Percentiles rank a stretch among this genome's conserved stretches.
phyloP scores from a whole-genome alignment of 345 rosid species.

The Heritiera fomes region DNA sequence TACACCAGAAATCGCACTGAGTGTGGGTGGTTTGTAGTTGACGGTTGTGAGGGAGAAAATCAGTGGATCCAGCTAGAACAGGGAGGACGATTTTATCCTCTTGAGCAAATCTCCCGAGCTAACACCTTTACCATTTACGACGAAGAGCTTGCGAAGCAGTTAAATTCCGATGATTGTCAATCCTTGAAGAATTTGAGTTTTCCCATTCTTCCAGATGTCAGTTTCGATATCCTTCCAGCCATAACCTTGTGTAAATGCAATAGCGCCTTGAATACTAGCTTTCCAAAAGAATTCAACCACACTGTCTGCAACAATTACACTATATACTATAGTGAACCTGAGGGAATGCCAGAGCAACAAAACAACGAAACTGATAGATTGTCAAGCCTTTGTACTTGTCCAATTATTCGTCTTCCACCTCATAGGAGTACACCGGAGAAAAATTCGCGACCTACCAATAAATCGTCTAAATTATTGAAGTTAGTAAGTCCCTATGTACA shows the following conservation, averaged over 20 bases:
- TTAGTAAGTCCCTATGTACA: background rate
- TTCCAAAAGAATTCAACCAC: background rate
- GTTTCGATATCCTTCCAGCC: background rate
- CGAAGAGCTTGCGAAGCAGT: slow-evolving; percentile 16
- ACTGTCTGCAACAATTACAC: slow-evolving; percentile 20
- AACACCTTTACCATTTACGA: background rate
- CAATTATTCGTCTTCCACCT: background rate
- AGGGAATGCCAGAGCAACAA: background rate
- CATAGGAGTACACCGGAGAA: too few species aligned
- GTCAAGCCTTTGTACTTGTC: background rate
- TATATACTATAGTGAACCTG: background rate
- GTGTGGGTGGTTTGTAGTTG: slow-evolving; percentile 3
- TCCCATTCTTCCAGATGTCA: background rate
- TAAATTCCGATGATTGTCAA: background rate
- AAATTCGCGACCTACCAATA: background rate
- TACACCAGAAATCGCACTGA: background rate
- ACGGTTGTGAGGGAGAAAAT: background rate
- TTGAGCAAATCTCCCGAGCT: background rate
- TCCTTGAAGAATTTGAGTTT: background rate
- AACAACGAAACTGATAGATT: background rate
- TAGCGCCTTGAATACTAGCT: background rate
- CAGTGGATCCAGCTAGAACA: background rate
- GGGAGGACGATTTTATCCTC: background rate
- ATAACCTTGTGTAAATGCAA: slow-evolving; percentile 36
- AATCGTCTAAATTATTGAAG: too few species aligned